Evolutionary conservation across 129 eudicot species (phyloP).

Genomic region (Oenanthe sinensis): DNA sequence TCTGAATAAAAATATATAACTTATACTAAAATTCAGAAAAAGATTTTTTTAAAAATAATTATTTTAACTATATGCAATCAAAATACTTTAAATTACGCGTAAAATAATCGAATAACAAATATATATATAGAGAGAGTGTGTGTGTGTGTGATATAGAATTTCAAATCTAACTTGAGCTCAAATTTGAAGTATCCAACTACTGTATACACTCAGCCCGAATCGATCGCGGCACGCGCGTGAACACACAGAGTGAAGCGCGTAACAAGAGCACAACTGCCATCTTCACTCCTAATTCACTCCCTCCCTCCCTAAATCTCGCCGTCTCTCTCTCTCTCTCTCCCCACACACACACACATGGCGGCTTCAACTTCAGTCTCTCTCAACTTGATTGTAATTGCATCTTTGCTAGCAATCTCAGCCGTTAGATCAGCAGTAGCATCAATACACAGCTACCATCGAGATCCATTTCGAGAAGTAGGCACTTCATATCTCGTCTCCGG

Average conservation of each 20-base stretch:
- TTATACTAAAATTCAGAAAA: no score
- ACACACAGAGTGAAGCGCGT: not conserved
- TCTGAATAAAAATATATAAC: no score
- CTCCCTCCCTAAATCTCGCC: conserved; percentile 1
- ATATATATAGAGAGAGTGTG: no score
- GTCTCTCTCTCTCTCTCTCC: conserved; percentile 17
- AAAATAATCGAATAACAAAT: no score
- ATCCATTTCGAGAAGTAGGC: conserved; percentile 89
- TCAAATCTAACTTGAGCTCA: no score
- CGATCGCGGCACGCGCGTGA: not conserved
- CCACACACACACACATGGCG: conserved; percentile 44
- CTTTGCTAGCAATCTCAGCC: conserved; percentile 16
- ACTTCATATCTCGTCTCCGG: conserved; percentile 89
- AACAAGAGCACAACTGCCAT: conserved; percentile 8
- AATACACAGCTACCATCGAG: conserved; percentile 71
- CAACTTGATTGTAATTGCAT: conserved; percentile 15
- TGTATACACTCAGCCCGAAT: no score
- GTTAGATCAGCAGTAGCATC: conserved; percentile 58
- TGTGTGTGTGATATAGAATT: no score
- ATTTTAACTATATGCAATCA: no score
- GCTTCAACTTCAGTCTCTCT: conserved; percentile 15
- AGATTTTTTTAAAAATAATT: no score
- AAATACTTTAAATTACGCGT: no score
- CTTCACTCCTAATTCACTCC: conserved; percentile 8
- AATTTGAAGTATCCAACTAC: no score